A percentile compares a stretch with the other conserved stretches of the same genome.
Conservation (phyloP, 2,329 filamentous ascomycete species). For the Apiospora kogelbergensis region DNA sequence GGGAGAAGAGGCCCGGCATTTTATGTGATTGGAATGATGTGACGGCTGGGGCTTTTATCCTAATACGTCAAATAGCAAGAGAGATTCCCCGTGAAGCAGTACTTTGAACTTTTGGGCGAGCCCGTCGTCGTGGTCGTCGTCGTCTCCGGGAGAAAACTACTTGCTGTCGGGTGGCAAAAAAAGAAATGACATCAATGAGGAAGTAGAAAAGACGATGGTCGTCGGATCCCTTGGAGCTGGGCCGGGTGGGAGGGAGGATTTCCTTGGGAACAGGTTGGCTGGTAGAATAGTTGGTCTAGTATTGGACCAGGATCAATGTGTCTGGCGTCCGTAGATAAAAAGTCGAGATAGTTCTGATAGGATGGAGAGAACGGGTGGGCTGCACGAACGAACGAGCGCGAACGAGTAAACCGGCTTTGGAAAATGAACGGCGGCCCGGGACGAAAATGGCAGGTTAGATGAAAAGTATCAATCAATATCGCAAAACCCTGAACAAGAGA, state of each 20-base stretch:
- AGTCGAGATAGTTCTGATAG: slow-evolving; percentile 5
- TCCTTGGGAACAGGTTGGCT: neutral
- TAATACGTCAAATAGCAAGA: neutral
- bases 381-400: neutral
- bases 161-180: neutral
- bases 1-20: slow-evolving; percentile 61
- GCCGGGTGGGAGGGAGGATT: neutral
- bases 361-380: neutral
- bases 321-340: neutral
- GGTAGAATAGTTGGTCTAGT: slow-evolving; percentile 2
- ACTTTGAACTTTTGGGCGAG: neutral
- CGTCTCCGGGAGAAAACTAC: neutral
- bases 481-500: neutral
- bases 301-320: neutral
- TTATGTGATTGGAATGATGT: slow-evolving; percentile 18
- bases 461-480: neutral
- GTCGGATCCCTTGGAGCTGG: neutral
- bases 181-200: neutral
- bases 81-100: neutral
- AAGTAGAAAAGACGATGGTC: neutral
- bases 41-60: neutral
- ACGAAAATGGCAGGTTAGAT: neutral
- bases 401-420: neutral
- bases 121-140: neutral
- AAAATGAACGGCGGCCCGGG: neutral